Evolutionary conservation across 169 alveolate genomes (phyloP), one percentile per base, ranked within the genome.

Genomic region (Amoebophrya sp.): DNA sequence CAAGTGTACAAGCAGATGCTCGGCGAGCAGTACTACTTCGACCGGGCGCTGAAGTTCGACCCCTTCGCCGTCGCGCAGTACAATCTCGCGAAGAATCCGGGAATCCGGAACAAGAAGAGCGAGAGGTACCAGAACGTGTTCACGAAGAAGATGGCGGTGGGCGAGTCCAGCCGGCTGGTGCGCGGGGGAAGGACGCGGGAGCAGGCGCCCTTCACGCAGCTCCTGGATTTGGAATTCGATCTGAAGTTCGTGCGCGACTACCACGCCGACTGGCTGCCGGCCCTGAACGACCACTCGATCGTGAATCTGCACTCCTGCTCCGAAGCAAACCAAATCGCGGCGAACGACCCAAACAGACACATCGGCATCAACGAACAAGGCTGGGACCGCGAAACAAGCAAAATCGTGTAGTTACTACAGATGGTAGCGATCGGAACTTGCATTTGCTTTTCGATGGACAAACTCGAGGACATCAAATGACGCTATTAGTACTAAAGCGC

Each of bases 351-450:
- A 23, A 58, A 58, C 23, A 2, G 34, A n/a, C 78, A 58, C 34
- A 58, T 58, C 78, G 78, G 78, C 78, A 58, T 58, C 23, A 58
- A 58, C 78, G 78, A 58, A 58, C 78, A 58, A 16, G 78, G 78
- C 4, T 58, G 78, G 78, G 78, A 58, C 78, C 4, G 78, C 34
- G 78, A 58, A n/a, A 58, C 4, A 1, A 58, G 78, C 34, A 58
- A n/a, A 2, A 29, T 58, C 34, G 34, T 15, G 67, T 45, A 18
- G 18, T 45, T 18, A 45, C 10, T 18, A 45, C 18, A 45, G n/a
- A 45, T 45, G 18, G 67, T 45, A 10, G 18, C 67, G 10, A 45
- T 45, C 67, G 18, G 67, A 45, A 45, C n/a, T 45, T 15, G 10
- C 67, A 45, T 45, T 45, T 10, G 18, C 10, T 45, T 10, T 45